Base-by-base conservation (phyloP, 805 yeast genomes). In the Saturnispora besseyi region DNA sequence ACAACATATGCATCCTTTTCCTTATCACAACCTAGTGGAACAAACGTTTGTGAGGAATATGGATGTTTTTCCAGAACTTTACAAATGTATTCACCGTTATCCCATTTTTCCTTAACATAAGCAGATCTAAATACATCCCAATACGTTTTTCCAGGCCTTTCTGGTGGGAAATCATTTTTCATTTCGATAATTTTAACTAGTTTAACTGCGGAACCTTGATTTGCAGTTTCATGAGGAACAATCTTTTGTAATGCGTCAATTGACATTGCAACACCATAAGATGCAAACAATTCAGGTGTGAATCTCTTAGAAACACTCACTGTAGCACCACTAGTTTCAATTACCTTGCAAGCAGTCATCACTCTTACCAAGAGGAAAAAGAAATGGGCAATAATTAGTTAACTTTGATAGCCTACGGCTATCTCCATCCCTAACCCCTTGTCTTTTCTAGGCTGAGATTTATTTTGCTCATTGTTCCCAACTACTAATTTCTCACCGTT, bases 171-270 rank as follows among this genome's bases (percentile, higher is more conserved):
- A 43, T 71, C 66, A 62, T 83, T 83, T 4, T 65, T 66, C 3
- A 85, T 71, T 2, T 87, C 83, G 1, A 93, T 81, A 4, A 89
- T 93, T 53, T 82, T 74, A 54, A 77, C 78, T 43, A 87, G 64
- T 59, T 90, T 90, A 5, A 77, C 71, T 1, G 97, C 97, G 2
- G 97, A 90, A n/a, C 97, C 97, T 61, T 90, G 89, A 66, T 90
- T 90, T 4, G 96, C 97, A 21, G 75, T 67, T 5, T 75, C 62
- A 31, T 73, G 63, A 36, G 64, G 60, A 45, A 73, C 68, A 1
- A 74, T 60, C 34, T 66, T 61, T 29, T 86, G 70, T 64, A 87
- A 95, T 58, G 87, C 85, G 52, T 77, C 78, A 3, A 95, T 86
- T 28, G 93, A 84, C 41, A 89, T 77, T 10, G 87, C 81, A 0